Conservation (phyloP, 345 rosid species). For the Atalantia buxifolia region DNA sequence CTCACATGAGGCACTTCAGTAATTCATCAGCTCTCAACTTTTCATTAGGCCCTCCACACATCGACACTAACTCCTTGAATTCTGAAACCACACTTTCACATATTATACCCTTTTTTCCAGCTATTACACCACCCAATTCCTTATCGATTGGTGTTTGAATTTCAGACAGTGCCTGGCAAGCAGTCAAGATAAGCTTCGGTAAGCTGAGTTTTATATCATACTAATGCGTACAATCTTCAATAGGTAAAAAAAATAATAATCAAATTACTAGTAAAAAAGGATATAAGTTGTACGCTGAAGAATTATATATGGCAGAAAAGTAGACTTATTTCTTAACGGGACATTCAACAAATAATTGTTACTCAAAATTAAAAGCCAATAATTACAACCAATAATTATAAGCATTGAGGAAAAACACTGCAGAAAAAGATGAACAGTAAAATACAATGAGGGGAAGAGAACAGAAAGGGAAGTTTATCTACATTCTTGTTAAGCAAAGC, state of each 20-base stretch:
- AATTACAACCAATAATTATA: neutral
- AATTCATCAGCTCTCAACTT: constrained; percentile 61
- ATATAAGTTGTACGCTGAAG: neutral
- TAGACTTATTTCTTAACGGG: neutral
- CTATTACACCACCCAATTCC: constrained; percentile 5
- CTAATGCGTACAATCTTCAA: neutral
- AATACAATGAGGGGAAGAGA: neutral
- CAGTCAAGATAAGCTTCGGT: neutral
- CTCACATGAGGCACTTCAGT: constrained; percentile 61
- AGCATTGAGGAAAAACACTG: neutral
- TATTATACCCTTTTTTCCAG: constrained; percentile 10
- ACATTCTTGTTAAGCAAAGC: neutral
- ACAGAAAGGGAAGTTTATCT: neutral
- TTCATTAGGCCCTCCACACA: constrained; percentile 45
- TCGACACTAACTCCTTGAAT: constrained; percentile 7
- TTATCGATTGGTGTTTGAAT: constrained; percentile 6
- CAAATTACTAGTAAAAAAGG: neutral
- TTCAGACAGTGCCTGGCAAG: constrained; percentile 5
- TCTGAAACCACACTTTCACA: constrained; percentile 14
- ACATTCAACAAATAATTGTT: neutral
- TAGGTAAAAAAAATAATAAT: neutral
- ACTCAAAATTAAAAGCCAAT: neutral
- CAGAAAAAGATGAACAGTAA: neutral
- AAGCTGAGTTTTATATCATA: neutral
- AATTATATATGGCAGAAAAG: neutral